A percentile compares a stretch with the other conserved stretches of the same genome.
Conservation (phyloP, 768 basidiomycete species). For the Boletus reticuloceps region DNA sequence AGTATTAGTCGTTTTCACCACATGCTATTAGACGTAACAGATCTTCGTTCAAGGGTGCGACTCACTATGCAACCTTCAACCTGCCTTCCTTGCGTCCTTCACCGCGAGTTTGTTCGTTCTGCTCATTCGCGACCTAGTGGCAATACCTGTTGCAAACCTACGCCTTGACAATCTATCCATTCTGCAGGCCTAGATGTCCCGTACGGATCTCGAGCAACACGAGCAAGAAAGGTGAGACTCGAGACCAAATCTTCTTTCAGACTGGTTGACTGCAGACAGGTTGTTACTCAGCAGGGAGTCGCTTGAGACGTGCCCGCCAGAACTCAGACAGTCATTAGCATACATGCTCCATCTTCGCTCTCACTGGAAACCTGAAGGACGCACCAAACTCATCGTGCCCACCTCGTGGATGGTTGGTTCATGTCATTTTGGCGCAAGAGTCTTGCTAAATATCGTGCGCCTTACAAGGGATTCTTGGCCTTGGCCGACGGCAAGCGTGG, state of each 20-base stretch:
- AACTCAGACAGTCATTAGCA: slow-evolving; percentile 15
- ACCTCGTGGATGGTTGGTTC: slow-evolving; percentile 26
- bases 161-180: neutral
- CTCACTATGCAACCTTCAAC: neutral
- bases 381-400: slow-evolving; percentile 19
- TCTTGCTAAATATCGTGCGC: neutral
- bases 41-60: neutral
- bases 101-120: neutral
- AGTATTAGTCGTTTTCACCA: neutral
- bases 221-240: slow-evolving; percentile 9
- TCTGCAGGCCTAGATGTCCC: slow-evolving; percentile 5
- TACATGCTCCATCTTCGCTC: slow-evolving; percentile 25
- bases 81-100: neutral
- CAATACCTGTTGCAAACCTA: neutral
- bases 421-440: neutral
- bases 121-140: neutral
- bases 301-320: slow-evolving; percentile 13
- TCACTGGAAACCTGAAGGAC: slow-evolving; percentile 17
- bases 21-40: slow-evolving; percentile 15
- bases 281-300: slow-evolving; percentile 5
- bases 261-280: slow-evolving; percentile 6
- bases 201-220: neutral
- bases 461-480: slow-evolving; percentile 10
- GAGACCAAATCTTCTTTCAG: neutral
- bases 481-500: slow-evolving; percentile 1